These are phyloP conservation scores for Amoebophrya sp. DNA, from an alignment of 169 alveolate species.

Conservation along the genomic window DNA sequence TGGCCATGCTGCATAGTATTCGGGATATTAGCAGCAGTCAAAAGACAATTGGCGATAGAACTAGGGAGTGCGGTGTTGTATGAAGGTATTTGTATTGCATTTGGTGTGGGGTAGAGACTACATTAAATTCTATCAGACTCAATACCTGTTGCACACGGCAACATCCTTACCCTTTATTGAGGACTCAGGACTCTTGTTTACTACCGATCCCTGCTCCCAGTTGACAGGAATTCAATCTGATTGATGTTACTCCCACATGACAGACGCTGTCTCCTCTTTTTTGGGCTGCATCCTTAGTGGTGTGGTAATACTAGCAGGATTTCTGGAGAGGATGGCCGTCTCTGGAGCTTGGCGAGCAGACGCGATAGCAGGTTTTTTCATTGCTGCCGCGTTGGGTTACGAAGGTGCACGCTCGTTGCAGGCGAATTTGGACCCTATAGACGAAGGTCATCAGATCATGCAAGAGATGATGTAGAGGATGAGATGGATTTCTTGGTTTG, in stretches of 20 bases:
- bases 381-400: not conserved
- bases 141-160: no score
- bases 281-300: not conserved
- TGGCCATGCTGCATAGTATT: not conserved
- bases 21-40: not conserved
- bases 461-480: not conserved
- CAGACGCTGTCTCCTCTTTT: not conserved
- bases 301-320: not conserved
- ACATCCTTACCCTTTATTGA: no score
- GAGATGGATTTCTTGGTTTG: no score
- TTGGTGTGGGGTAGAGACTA: no score
- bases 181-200: no score
- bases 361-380: not conserved
- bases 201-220: no score
- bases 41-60: not conserved
- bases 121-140: no score
- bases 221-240: no score
- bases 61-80: not conserved
- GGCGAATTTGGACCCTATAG: not conserved
- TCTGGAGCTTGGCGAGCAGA: conserved; percentile 9
- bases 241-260: no score
- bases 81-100: no score
- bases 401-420: not conserved
- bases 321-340: not conserved
- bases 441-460: not conserved